phyloP scores from a whole-genome alignment of 371 early-diverging fungal species.

The Funneliformis caledonium region DNA sequence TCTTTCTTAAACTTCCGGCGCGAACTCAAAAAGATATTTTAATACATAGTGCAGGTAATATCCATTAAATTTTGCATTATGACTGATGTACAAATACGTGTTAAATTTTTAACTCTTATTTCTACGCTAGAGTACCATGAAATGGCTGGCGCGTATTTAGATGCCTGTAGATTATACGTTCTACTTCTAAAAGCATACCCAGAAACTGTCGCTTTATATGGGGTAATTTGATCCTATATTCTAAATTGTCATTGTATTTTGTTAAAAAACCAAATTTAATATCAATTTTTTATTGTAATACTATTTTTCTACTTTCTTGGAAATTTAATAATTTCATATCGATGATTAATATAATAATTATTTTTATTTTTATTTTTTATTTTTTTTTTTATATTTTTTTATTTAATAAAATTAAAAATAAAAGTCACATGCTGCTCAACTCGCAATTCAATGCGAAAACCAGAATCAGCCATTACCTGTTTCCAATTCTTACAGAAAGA shows the following conservation, averaged over 20 bases:
- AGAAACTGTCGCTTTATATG: constrained; percentile 15
- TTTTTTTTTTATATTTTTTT: not conserved
- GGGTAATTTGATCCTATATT: constrained; percentile 13
- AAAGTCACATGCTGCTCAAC: constrained; percentile 35
- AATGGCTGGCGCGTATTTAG: not conserved
- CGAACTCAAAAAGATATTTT: constrained; percentile 27
- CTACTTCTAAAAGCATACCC: constrained; percentile 23
- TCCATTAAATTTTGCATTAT: not conserved
- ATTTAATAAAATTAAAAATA: not conserved
- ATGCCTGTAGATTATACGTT: constrained; percentile 22
- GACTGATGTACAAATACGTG: not conserved
- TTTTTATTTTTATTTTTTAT: not conserved
- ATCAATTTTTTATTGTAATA: not conserved
- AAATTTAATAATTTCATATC: no score
- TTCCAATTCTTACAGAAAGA: constrained; percentile 10
- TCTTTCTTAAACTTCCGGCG: constrained; percentile 22
- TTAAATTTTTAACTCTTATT: not conserved
- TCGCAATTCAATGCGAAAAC: constrained; percentile 21
- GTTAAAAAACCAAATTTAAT: not conserved
- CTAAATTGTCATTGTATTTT: not conserved
- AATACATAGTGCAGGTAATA: constrained; percentile 23
- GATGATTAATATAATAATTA: no score
- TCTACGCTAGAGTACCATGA: constrained; percentile 16
- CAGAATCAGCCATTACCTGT: not conserved
- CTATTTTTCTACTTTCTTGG: no score